phyloP scores from a whole-genome alignment of 139 green algal species.

The Astrephomene gubernaculifera region DNA sequence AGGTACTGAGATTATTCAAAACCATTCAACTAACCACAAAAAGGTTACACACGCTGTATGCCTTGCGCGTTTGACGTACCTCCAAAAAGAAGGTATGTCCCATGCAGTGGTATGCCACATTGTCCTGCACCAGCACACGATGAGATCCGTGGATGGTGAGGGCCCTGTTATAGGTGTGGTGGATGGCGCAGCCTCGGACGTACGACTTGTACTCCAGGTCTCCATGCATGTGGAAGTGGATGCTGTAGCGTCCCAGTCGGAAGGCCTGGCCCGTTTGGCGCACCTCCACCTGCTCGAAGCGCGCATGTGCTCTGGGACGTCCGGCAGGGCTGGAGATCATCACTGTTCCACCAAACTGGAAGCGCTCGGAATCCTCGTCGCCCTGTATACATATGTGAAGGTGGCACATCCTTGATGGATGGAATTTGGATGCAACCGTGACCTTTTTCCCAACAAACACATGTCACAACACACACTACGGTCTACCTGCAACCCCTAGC shows the following conservation, averaged over 20 bases:
- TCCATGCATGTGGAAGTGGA: constrained; percentile 84
- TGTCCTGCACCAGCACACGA: constrained; percentile 54
- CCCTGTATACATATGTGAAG: no score
- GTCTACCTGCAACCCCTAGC: no score
- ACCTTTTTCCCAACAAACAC: no score
- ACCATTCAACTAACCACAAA: no score
- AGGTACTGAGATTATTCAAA: no score
- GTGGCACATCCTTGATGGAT: no score
- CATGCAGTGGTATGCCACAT: constrained; percentile 74
- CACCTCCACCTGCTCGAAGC: constrained; percentile 59
- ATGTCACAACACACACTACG: no score
- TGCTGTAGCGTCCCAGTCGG: constrained; percentile 71
- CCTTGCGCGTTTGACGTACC: no score
- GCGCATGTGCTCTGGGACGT: constrained; percentile 11
- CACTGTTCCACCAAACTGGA: constrained; percentile 64
- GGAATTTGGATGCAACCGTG: no score
- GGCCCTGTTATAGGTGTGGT: constrained; percentile 76
- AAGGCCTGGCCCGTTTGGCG: constrained; percentile 60
- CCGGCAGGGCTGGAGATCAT: constrained; percentile 47
- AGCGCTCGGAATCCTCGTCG: constrained; percentile 42
- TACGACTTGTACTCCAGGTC: constrained; percentile 52
- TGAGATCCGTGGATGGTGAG: constrained; percentile 73
- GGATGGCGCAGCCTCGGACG: constrained; percentile 65
- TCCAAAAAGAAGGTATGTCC: constrained; percentile 77
- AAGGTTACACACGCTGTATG: no score